These are phyloP conservation scores for Jaltomata sinuosa DNA, from an alignment of 257 asterid genomes.

Conservation along the genomic window DNA sequence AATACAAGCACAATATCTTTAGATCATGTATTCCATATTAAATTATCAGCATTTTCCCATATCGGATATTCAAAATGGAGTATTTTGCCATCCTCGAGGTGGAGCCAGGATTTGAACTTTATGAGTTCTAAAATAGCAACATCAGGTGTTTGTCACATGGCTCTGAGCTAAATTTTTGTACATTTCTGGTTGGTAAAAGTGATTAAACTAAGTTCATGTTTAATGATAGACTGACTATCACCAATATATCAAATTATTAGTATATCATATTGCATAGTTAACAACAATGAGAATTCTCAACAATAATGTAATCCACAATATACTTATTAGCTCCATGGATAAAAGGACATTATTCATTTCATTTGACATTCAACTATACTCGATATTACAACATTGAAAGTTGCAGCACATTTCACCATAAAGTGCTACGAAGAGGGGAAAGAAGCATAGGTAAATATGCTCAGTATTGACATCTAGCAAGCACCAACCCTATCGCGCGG, in stretches of 20 bases:
- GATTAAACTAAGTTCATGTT: not conserved
- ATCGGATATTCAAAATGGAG: not conserved
- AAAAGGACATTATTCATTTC: not conserved
- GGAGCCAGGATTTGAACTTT: not conserved
- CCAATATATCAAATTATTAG: too few relatives aligned
- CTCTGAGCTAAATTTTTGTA: not conserved
- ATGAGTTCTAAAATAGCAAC: not conserved
- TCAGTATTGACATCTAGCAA: not conserved
- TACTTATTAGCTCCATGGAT: not conserved
- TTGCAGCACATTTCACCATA: not conserved
- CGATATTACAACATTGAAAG: not conserved
- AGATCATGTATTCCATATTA: not conserved
- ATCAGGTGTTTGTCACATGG: not conserved
- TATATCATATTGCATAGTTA: not conserved
- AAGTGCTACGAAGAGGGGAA: not conserved
- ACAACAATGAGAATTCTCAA: not conserved
- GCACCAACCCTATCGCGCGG: slow-evolving; percentile 93
- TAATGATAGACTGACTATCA: too few relatives aligned
- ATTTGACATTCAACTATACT: not conserved
- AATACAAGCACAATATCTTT: slow-evolving; percentile 15
- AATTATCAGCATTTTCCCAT: not conserved
- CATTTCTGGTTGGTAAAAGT: not conserved
- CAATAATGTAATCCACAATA: not conserved
- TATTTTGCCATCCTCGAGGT: not conserved
- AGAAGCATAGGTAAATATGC: slow-evolving; percentile 1